A percentile compares a stretch with the other conserved stretches of the same genome.
Evolutionary conservation across 2,329 filamentous ascomycete genomes (phyloP).

Genomic region (Mycocentrospora acerina): DNA sequence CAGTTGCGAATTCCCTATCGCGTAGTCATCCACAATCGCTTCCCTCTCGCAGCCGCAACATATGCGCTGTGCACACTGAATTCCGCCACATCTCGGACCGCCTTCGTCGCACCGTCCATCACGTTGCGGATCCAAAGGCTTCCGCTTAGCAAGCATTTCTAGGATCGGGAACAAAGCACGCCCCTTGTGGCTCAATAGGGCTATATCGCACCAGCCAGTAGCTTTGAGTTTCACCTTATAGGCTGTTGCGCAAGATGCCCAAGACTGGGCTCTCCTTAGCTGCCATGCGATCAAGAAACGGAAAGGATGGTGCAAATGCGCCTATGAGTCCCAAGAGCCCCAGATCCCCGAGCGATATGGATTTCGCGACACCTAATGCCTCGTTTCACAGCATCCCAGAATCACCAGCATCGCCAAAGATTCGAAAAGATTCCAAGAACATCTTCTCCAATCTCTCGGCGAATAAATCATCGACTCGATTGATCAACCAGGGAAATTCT

Average conservation of each 20-base stretch:
- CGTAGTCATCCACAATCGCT: conserved; percentile 33
- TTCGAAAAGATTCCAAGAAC: conserved; percentile 42
- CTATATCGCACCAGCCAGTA: conserved; percentile 28
- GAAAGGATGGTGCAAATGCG: conserved; percentile 27
- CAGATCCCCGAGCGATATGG: conserved; percentile 29
- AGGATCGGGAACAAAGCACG: too few relatives aligned
- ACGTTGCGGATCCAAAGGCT: too few relatives aligned
- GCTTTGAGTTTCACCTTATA: conserved; percentile 26
- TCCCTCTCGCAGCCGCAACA: conserved; percentile 19
- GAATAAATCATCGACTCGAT: conserved; percentile 49
- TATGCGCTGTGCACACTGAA: conserved; percentile 31
- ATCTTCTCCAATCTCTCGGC: conserved; percentile 54
- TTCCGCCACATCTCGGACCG: conserved; percentile 11
- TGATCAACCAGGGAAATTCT: conserved; percentile 39
- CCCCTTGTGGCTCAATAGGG: too few relatives aligned
- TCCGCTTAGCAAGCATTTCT: too few relatives aligned
- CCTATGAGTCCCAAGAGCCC: conserved; percentile 40
- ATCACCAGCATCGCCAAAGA: conserved; percentile 38
- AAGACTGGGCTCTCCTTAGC: conserved; percentile 41
- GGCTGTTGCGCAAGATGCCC: conserved; percentile 40
- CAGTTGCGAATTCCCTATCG: too few relatives aligned
- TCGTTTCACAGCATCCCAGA: conserved; percentile 34
- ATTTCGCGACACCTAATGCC: conserved; percentile 33
- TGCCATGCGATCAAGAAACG: conserved; percentile 36
- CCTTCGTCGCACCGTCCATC: conserved; percentile 19